Percentiles rank a stretch among this genome's conserved stretches.
These are phyloP conservation scores for Acmispon strigosus DNA, from an alignment of 306 rosid genomes.

Conservation along the genomic window DNA sequence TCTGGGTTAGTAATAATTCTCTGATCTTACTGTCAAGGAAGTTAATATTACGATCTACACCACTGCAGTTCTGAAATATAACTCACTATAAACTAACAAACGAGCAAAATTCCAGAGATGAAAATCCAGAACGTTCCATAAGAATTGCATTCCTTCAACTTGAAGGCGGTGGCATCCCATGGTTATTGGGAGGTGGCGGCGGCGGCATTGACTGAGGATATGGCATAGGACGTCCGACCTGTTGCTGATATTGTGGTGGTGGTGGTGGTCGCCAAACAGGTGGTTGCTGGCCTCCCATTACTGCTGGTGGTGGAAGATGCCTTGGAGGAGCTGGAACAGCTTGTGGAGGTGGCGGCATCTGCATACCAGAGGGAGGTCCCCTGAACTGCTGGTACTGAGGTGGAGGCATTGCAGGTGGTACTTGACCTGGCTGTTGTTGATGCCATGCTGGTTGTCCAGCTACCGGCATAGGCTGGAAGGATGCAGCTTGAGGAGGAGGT, in stretches of 20 bases:
- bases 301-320: slow-evolving; percentile 81
- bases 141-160: slow-evolving; percentile 25
- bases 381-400: slow-evolving; percentile 88
- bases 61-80: slow-evolving; percentile 12
- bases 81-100: slow-evolving; percentile 14
- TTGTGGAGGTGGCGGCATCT: slow-evolving; percentile 75
- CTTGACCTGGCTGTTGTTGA: slow-evolving; percentile 70
- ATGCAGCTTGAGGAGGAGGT: slow-evolving; percentile 74
- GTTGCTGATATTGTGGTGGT: slow-evolving; percentile 58
- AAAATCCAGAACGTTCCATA: not conserved
- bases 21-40: not conserved
- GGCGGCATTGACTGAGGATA: slow-evolving; percentile 73
- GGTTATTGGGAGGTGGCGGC: slow-evolving; percentile 52
- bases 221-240: slow-evolving; percentile 42
- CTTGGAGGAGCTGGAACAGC: slow-evolving; percentile 49
- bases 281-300: slow-evolving; percentile 74
- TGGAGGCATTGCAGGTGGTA: slow-evolving; percentile 51
- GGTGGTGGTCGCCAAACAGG: slow-evolving; percentile 78
- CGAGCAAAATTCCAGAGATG: slow-evolving; percentile 9
- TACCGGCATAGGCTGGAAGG: slow-evolving; percentile 66
- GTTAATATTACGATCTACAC: slow-evolving; percentile 14
- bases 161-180: slow-evolving; percentile 39
- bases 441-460: slow-evolving; percentile 69
- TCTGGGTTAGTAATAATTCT: not conserved
- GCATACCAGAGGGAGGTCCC: slow-evolving; percentile 74